Percentiles rank a stretch among this genome's conserved stretches.
These are phyloP conservation scores for Penicillium argentinense DNA, from an alignment of 495 filamentous ascomycete genomes.

Conservation along the genomic window DNA sequence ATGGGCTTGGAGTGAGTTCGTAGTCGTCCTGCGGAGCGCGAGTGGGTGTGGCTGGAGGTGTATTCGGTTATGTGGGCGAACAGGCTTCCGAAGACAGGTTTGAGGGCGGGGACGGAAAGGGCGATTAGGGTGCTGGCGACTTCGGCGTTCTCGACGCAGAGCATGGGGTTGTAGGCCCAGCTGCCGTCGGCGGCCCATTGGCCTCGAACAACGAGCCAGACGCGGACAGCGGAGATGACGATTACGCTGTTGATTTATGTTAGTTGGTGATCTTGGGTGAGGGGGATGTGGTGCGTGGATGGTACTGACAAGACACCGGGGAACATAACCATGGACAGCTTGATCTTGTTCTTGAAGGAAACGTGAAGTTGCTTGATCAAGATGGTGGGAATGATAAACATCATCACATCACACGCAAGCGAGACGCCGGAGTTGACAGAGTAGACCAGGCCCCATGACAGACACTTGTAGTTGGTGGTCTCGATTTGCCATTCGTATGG, in stretches of 20 bases:
- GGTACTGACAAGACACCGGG: slow-evolving; percentile 43
- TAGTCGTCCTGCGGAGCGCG: slow-evolving; percentile 16
- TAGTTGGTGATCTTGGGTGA: slow-evolving; percentile 1
- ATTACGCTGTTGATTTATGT: slow-evolving; percentile 35
- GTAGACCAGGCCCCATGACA: slow-evolving; percentile 46
- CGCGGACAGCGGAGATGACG: slow-evolving; percentile 40
- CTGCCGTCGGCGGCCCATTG: slow-evolving; percentile 41
- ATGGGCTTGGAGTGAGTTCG: slow-evolving; percentile 19
- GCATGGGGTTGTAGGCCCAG: slow-evolving; percentile 47
- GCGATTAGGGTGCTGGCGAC: slow-evolving; percentile 45
- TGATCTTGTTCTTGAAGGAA: slow-evolving; percentile 32
- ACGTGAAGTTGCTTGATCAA: slow-evolving; percentile 40
- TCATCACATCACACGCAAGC: slow-evolving; percentile 42
- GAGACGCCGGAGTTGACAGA: slow-evolving; percentile 43
- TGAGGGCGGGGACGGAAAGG: slow-evolving; percentile 45
- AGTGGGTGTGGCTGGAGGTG: slow-evolving; percentile 24
- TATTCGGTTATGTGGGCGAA: slow-evolving; percentile 28
- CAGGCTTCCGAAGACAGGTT: slow-evolving; percentile 38
- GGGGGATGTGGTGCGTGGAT: neutral
- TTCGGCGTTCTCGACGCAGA: slow-evolving; percentile 45
- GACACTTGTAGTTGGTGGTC: slow-evolving; percentile 31
- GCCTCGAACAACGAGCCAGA: slow-evolving; percentile 42
- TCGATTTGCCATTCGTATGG: slow-evolving; percentile 42
- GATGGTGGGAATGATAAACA: slow-evolving; percentile 44
- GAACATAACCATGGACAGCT: slow-evolving; percentile 41